A percentile compares a stretch with the other conserved stretches of the same genome.
These are phyloP conservation scores for Aspergillus carbonarius DNA, from an alignment of 2,329 filamentous ascomycete species.

Conservation along the genomic window DNA sequence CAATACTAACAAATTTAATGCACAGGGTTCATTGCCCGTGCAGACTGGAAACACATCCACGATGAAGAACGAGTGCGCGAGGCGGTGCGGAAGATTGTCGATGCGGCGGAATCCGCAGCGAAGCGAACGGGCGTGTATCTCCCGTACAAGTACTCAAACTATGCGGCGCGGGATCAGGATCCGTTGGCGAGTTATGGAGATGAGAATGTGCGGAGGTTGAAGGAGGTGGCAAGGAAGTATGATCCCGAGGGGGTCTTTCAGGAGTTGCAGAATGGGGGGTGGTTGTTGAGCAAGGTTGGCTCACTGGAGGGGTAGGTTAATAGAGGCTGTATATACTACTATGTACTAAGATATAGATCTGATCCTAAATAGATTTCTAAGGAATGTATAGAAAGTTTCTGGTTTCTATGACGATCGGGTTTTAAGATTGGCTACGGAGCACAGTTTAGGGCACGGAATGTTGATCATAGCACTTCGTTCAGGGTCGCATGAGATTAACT, in stretches of 20 bases:
- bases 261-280: constrained; percentile 1
- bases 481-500: background rate
- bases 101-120: constrained; percentile 6
- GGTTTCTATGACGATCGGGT: background rate
- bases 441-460: background rate
- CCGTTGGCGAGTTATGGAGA: constrained; percentile 11
- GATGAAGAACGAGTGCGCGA: constrained; percentile 8
- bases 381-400: background rate
- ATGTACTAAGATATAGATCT: background rate
- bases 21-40: constrained; percentile 12
- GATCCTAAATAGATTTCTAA: too few species aligned
- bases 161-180: constrained; percentile 17
- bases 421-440: background rate
- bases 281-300: background rate
- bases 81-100: constrained; percentile 11
- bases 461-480: background rate
- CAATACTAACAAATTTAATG: background rate
- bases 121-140: constrained; percentile 10
- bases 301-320: background rate
- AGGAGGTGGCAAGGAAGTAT: background rate
- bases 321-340: background rate
- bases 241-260: background rate
- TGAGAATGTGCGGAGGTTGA: background rate
- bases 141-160: constrained; percentile 17
- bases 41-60: constrained; percentile 8